Evolutionary conservation across 129 eudicot species (phyloP), one percentile per base, ranked within the genome.

Genomic region (Helianthus tuberosus): DNA sequence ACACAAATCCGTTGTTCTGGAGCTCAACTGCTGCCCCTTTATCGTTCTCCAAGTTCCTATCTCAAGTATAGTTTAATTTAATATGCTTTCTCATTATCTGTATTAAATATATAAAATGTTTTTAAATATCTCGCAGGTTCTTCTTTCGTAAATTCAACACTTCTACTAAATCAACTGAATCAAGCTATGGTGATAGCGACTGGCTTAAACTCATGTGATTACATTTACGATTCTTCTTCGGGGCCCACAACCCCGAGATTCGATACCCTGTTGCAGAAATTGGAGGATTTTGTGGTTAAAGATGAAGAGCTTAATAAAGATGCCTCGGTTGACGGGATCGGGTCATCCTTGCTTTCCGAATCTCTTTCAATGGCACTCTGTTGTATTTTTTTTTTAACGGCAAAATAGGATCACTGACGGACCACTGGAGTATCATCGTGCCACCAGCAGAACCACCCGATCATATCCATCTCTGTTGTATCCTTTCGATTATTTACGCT

Each of bases 321-420:
- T 57, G 90, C 84, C 51, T 62, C 80, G 0, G 90, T 82, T 58
- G 88, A 89, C 77, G 95, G 86, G 38, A 84, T 85, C 49, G 89
- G 86, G 17, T 76, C 86, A 52, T 93, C 98, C 1, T 87, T 93
- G 73, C 93, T 93, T 39, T 93, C 98, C 9, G 98, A 96, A 32
- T 82, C 98, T 32, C 88, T 93, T 69, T 93, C 98, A 11, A 87
- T 93, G 98, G 98, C 98, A 6, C 84, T 93, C 13, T 93, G 98
- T 49, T 93, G 98, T 93, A 93, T 93, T 96, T 96, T 92, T 74
- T 17, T n/a, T 38, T 32, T 72, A 39, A n/a, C n/a, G n/a, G n/a
- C n/a, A n/a, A n/a, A n/a, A n/a, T n/a, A n/a, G n/a, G n/a, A n/a
- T n/a, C n/a, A n/a, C n/a, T n/a, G n/a, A n/a, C n/a, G n/a, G n/a